Base-by-base conservation (phyloP, 192 early-diverging fungal genomes). In the Coemansia sp. region DNA sequence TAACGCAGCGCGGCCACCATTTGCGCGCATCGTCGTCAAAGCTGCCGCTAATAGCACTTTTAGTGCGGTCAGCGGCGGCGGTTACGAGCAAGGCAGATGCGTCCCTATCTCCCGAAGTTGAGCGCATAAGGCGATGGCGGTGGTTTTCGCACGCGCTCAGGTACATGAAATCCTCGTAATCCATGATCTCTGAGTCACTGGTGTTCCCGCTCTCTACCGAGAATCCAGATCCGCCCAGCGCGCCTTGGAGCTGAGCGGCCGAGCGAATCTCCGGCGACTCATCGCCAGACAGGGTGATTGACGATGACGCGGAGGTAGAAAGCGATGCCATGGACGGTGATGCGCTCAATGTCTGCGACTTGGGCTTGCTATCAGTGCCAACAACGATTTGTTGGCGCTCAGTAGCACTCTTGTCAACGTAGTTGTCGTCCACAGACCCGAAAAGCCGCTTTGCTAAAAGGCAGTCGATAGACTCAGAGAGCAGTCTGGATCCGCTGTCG, bases 1-100 rank as follows among this genome's bases (percentile, higher is more conserved):
- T 19, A 3, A 80, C 62, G 14, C 71, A 65, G 5, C 72, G 67
- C 10, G 77, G 77, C 77, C 72, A 80, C 77, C 77, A 80, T 49
- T 65, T 51, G 14, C 65, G 71, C 35, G 49, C 59, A 7, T 67
- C 71, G 15, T 60, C 45, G 17, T 38, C 63, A 29, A 41, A 17
- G 39, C 37, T 39, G 6, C 25, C 29, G 51, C 27, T 4, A 45
- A 25, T 9, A 22, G 19, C 1, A 31, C 53, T 32, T 3, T n/a
- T 29, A 19, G 15, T n/a, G 4, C 14, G 29, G 36, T 10, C 31
- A 31, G 29, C 31, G 24, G 20, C 37, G 10, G 10, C 5, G 5
- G 37, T 38, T 51, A 29, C 47, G 24, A 4, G 11, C 47, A 11
- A 38, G 19, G 2, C 47, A 51, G 25, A 27, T 19, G 7, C 11